phyloP scores from a whole-genome alignment of 2,329 filamentous ascomycete species.

The Paraphoma sp. region DNA sequence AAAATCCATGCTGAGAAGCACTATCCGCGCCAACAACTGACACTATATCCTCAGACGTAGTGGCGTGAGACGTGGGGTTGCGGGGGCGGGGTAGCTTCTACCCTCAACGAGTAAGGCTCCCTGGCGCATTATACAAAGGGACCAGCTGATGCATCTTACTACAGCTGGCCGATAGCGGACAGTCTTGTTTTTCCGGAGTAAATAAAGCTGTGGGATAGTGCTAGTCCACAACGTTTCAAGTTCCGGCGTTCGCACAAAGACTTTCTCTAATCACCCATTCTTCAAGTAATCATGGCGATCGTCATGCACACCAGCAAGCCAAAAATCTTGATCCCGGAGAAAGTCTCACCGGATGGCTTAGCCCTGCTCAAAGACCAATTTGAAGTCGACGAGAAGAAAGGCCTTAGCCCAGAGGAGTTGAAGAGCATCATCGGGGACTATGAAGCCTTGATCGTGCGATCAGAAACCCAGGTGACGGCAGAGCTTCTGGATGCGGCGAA shows the following conservation, averaged over 20 bases:
- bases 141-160: slow-evolving; percentile 32
- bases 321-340: slow-evolving; percentile 77
- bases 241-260: too few relatives aligned
- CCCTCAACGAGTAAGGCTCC: slow-evolving; percentile 22
- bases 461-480: slow-evolving; percentile 80
- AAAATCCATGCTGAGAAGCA: not conserved
- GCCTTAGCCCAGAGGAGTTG: slow-evolving; percentile 68
- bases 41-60: slow-evolving; percentile 6
- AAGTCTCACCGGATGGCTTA: slow-evolving; percentile 79
- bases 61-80: slow-evolving; percentile 36
- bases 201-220: slow-evolving; percentile 11
- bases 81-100: slow-evolving; percentile 42
- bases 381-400: slow-evolving; percentile 72
- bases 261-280: not conserved
- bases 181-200: slow-evolving; percentile 9
- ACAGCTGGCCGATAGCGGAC: slow-evolving; percentile 35
- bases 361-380: slow-evolving; percentile 70
- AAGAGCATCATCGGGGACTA: slow-evolving; percentile 72
- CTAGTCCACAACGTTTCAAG: too few relatives aligned
- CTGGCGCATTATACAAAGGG: slow-evolving; percentile 15
- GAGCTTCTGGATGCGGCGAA: slow-evolving; percentile 69
- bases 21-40: not conserved
- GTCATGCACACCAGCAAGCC: slow-evolving; percentile 40
- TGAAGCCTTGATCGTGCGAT: slow-evolving; percentile 79
- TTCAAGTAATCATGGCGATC: slow-evolving; percentile 36